phyloP scores from a whole-genome alignment of 2,329 filamentous ascomycete species.

The Fusarium pseudograminearum region DNA sequence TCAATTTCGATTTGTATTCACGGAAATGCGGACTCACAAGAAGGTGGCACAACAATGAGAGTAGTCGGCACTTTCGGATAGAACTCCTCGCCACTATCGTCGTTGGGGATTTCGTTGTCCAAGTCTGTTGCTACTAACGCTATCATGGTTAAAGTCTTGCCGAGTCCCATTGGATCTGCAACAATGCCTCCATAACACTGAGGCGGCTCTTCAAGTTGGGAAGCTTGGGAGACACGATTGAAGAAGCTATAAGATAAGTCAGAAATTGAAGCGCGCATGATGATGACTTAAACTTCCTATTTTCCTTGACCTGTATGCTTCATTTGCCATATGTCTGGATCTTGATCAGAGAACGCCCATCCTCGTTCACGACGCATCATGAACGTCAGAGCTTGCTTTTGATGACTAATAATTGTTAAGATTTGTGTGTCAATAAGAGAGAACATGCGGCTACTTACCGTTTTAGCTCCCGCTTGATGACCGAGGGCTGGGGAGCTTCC shows the following conservation, averaged over 20 bases:
- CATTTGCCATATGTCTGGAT: conserved; percentile 53
- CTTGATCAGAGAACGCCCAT: conserved; percentile 47
- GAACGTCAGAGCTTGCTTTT: conserved; percentile 59
- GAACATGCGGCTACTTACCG: conserved; percentile 26
- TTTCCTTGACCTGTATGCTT: conserved; percentile 33
- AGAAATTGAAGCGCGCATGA: too few species aligned
- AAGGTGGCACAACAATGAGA: conserved; percentile 55
- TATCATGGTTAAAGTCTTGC: conserved; percentile 61
- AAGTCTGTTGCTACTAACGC: conserved; percentile 52
- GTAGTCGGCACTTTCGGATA: conserved; percentile 25
- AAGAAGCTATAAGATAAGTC: conserved; percentile 45
- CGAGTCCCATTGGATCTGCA: conserved; percentile 61
- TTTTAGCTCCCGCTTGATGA: conserved; percentile 42
- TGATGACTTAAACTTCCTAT: too few species aligned
- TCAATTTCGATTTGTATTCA: too few species aligned
- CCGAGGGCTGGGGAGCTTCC: conserved; percentile 47
- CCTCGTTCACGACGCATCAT: conserved; percentile 55
- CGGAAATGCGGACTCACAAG: conserved; percentile 39
- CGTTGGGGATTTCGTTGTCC: not conserved
- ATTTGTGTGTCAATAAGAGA: accelerated
- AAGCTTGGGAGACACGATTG: conserved; percentile 50
- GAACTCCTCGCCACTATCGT: not conserved
- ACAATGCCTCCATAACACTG: conserved; percentile 59
- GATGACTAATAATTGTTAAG: conserved; percentile 50
- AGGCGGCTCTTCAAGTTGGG: conserved; percentile 50